phyloP scores from a whole-genome alignment of 1,139 yeast genomes.

The Kodamaea anthophila region DNA sequence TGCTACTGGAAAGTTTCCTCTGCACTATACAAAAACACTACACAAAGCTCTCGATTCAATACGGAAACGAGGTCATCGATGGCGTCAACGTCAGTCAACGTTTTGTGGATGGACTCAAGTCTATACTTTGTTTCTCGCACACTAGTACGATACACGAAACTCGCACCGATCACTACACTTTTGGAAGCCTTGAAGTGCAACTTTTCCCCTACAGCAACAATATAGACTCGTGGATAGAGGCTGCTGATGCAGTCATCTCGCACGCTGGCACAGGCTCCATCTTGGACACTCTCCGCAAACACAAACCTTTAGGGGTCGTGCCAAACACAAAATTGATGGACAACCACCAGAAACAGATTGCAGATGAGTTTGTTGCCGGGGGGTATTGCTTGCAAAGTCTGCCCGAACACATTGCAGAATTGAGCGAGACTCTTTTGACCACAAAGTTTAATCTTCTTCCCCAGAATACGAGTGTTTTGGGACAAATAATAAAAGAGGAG shows the following conservation, averaged over 20 bases:
- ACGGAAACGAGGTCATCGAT: conserved; percentile 49
- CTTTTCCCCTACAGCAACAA: conserved; percentile 9
- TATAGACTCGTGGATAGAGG: conserved; percentile 32
- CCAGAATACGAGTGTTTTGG: not conserved
- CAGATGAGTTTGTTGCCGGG: conserved; percentile 44
- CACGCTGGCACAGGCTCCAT: conserved; percentile 97
- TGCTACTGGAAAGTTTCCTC: conserved; percentile 34
- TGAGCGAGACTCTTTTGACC: conserved; percentile 1
- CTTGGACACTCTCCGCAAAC: conserved; percentile 59
- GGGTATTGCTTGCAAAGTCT: conserved; percentile 5
- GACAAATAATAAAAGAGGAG: conserved; percentile 1
- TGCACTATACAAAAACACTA: conserved; percentile 22
- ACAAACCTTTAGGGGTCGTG: conserved; percentile 60
- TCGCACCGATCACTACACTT: not conserved
- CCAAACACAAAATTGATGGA: conserved; percentile 70
- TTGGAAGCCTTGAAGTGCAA: not conserved
- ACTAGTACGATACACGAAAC: not conserved
- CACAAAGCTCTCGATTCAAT: conserved; percentile 51
- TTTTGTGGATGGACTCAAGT: conserved; percentile 12
- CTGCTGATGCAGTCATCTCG: conserved; percentile 59
- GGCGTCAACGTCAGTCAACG: conserved; percentile 20
- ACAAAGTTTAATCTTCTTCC: conserved; percentile 3
- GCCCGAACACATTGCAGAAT: not conserved
- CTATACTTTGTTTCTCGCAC: not conserved
- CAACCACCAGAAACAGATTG: conserved; percentile 82